Conservation (phyloP, 495 filamentous ascomycete genomes). For the Penicillium samsonianum region DNA sequence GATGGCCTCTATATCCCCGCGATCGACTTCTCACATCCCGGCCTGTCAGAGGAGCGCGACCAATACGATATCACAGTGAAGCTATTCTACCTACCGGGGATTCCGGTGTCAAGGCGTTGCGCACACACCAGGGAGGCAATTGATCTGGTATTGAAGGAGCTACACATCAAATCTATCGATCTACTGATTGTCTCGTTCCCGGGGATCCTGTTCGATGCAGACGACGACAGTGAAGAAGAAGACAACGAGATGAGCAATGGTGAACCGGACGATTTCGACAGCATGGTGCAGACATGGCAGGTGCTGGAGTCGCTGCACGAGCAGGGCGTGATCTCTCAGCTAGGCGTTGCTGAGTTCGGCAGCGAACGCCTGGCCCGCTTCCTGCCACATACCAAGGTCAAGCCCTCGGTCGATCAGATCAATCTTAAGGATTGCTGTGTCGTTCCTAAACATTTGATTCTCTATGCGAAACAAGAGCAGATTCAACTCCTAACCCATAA, state of each 20-base stretch:
- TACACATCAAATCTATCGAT: constrained; percentile 75
- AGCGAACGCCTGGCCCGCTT: constrained; percentile 73
- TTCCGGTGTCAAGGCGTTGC: constrained; percentile 59
- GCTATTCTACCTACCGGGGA: constrained; percentile 82
- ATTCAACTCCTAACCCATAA: constrained; percentile 94
- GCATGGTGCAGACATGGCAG: constrained; percentile 69
- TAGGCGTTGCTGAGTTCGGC: constrained; percentile 91
- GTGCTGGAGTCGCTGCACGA: constrained; percentile 74
- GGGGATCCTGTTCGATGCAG: constrained; percentile 88
- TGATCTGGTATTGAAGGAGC: constrained; percentile 72
- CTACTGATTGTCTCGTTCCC: constrained; percentile 93
- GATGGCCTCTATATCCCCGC: constrained; percentile 72
- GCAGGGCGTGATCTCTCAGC: constrained; percentile 65
- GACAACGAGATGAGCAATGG: constrained; percentile 60
- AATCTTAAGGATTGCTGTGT: constrained; percentile 96
- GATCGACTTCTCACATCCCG: constrained; percentile 67
- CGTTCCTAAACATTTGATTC: constrained; percentile 83
- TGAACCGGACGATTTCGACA: constrained; percentile 57
- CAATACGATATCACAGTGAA: constrained; percentile 94
- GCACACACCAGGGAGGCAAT: constrained; percentile 75
- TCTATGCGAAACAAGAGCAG: constrained; percentile 77
- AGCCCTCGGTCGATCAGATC: constrained; percentile 91
- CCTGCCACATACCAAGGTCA: constrained; percentile 63
- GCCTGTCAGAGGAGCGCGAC: constrained; percentile 71
- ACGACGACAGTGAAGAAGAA: constrained; percentile 76